These are phyloP conservation scores for Daedalea quercina DNA, from an alignment of 768 basidiomycete genomes.

Conservation along the genomic window DNA sequence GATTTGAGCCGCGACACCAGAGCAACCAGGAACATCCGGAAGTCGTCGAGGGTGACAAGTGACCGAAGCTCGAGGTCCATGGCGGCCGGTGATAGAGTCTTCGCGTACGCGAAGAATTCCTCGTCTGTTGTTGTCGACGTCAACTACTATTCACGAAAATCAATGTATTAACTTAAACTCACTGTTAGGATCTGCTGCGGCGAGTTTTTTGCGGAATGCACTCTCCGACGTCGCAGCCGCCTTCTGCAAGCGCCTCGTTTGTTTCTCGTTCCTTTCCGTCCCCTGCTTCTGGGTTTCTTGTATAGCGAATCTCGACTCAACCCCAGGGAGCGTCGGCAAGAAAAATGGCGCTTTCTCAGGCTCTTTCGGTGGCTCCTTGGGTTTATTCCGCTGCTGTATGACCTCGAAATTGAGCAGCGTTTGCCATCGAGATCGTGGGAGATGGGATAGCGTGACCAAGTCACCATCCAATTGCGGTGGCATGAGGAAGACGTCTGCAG, in stretches of 20 bases:
- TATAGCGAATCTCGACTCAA: constrained; percentile 76
- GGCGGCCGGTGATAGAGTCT: constrained; percentile 84
- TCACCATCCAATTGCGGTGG: constrained; percentile 88
- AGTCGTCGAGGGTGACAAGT: constrained; percentile 54
- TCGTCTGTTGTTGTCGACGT: constrained; percentile 45
- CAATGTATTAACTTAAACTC: constrained; percentile 52
- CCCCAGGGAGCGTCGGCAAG: constrained; percentile 85
- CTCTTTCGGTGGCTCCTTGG: constrained; percentile 90
- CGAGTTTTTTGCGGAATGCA: constrained; percentile 63
- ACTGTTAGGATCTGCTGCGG: constrained; percentile 44
- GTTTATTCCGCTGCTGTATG: constrained; percentile 94
- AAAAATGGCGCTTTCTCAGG: constrained; percentile 97
- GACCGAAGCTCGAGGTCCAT: constrained; percentile 88
- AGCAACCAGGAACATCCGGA: constrained; percentile 66
- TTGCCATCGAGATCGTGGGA: constrained; percentile 94
- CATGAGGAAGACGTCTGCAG: constrained; percentile 67
- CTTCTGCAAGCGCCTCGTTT: constrained; percentile 49
- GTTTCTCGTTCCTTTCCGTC: constrained; percentile 31
- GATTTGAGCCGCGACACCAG: constrained; percentile 67
- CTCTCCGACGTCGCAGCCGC: constrained; percentile 48
- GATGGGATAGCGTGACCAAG: constrained; percentile 85
- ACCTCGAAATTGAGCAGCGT: constrained; percentile 94
- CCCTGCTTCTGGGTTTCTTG: constrained; percentile 30
- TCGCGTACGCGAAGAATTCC: constrained; percentile 75
- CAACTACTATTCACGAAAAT: background rate